Evolutionary conservation across 2,329 filamentous ascomycete genomes (phyloP).

Genomic region (Penicillium crustosum): DNA sequence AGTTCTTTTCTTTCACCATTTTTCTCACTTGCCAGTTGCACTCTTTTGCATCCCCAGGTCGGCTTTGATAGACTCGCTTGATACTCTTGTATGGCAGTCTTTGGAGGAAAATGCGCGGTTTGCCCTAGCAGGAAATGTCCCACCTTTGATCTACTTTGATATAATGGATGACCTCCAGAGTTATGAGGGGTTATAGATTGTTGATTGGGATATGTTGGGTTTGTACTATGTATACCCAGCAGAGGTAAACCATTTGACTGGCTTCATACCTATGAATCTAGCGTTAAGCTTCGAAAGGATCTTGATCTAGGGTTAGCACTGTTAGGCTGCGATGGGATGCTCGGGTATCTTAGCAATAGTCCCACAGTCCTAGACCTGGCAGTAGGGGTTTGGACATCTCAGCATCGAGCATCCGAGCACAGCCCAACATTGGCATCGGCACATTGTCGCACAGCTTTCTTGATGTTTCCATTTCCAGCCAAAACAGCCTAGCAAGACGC

Average conservation of each 20-base stretch:
- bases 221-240: background rate
- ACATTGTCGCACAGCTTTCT: background rate
- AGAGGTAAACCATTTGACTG: background rate
- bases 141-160: background rate
- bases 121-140: too few relatives aligned
- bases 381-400: too few relatives aligned
- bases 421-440: background rate
- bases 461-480: background rate
- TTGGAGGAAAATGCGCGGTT: background rate
- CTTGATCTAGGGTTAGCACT: background rate
- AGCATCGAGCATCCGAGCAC: background rate
- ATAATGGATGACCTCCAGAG: background rate
- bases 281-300: background rate
- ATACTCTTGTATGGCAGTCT: background rate
- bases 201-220: background rate
- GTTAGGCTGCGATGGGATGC: background rate
- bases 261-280: background rate
- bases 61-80: background rate
- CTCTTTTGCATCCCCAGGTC: background rate
- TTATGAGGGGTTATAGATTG: background rate
- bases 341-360: background rate
- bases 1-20: background rate
- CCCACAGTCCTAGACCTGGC: too few relatives aligned
- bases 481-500: background rate
- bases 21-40: background rate